Evolutionary conservation across 2,329 filamentous ascomycete species (phyloP), one percentile per base, ranked within the genome.

Genomic region (Diplocarpon rosae): DNA sequence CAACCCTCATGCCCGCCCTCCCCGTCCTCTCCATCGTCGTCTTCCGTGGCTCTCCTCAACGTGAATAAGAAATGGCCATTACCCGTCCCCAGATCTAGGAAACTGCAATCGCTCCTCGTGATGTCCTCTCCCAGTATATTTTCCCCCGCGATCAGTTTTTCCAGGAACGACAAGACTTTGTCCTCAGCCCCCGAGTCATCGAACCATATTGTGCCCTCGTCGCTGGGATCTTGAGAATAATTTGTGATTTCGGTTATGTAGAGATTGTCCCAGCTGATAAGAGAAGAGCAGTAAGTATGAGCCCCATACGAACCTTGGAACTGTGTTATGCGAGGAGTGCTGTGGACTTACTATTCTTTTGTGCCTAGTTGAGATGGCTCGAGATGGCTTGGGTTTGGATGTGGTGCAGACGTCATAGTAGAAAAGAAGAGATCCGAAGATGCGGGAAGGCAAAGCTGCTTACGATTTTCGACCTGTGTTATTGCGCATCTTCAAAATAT

Each of bases 141-240:
- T 12, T 51, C 37, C 13, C 41, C 41, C 1, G 49, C 39, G 28
- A 60, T 47, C 20, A 53, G 46, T 16, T 46, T 39, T 3, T 53
- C 36, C 7, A 61, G 52, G 90, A 80, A n/a, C 71, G 66, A 63
- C 17, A 94, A 65, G 48, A 94, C 78, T 59, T 89, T 89, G 50
- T 80, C 72, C 59, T 95, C 86, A 50, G 92, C 92, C 59, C 83
- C 79, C 28, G 87, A 85, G 67, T 96, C 92, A 62, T 88, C 83
- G 73, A 98, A 98, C 92, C 92, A 98, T 57, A 92, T 80, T 27
- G 88, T 94, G 54, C 90, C 90, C 48, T 83, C 83, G 69, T 95
- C 85, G 45, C 75, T 66, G 9, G 85, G 78, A 66, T 93, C 78
- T 50, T 75, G 64, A 43, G 75, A 66, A 64, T 89, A 77, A 66